Base-by-base conservation (phyloP, 1,284 basidiomycete genomes). In the Schizophyllum amplum region DNA sequence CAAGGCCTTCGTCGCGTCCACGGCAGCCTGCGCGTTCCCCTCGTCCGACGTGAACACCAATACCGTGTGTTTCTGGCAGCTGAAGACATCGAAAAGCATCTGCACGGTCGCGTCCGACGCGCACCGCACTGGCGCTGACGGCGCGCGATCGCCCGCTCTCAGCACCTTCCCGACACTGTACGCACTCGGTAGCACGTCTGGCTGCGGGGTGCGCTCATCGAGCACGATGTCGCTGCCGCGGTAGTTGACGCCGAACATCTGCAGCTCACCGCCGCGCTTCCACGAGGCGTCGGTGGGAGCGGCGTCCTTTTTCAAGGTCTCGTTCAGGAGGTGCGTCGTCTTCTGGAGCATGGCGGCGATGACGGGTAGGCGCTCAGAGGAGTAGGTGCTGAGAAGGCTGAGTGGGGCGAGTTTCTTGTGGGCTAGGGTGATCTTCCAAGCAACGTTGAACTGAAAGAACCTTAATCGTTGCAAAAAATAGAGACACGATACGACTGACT, bases 351-450 rank as follows among this genome's bases (percentile, higher is more conserved):
- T 75, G 48, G 72, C 67, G 0, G 71, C 66, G 42, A 76, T 69
- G 11, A 75, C 70, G 0, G 72, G 75, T 7, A 70, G 56, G n/a
- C 72, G 75, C 51, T 75, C 75, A 2, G 61, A 24, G 15, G 64
- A 65, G 56, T 74, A 74, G 0, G 72, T 68, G 2, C 68, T 63
- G 1, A 77, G 67, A 15, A 76, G 65, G 1, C 64, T 60, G 0
- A 48, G 21, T 0, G 68, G 62, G 2, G 75, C 63, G 24, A 69
- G 59, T 1, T 66, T 66, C 26, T 72, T 71, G 25, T 68, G 54
- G 25, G 73, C 73, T 5, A 75, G 61, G 6, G 72, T 66, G 23
- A 77, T 55, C 52, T 78, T 77, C 76, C 75, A 78, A 0, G 63
- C 70, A 1, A 77, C 61, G 56, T 77, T 78, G 55, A 72, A 66